A percentile compares a stretch with the other conserved stretches of the same genome.
phyloP scores from a whole-genome alignment of 768 basidiomycete genomes.

The Lepiota brunneoincarnata region DNA sequence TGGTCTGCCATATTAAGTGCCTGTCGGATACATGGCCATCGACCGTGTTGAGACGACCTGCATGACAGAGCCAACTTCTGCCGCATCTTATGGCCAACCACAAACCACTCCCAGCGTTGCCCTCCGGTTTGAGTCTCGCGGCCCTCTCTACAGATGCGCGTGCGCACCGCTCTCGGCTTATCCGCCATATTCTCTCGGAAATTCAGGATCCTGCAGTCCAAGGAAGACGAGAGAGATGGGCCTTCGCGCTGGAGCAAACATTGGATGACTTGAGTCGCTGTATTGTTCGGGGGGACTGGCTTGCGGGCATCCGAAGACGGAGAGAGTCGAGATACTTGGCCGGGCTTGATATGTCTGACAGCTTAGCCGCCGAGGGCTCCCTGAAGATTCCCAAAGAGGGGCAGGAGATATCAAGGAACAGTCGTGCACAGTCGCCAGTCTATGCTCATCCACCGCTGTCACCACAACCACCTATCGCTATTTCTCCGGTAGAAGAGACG shows the following conservation, averaged over 20 bases:
- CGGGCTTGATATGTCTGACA: constrained; percentile 17
- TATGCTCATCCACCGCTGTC: constrained; percentile 8
- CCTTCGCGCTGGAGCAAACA: constrained; percentile 40
- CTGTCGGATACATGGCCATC: neutral
- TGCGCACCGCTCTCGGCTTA: constrained; percentile 36
- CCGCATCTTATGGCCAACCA: constrained; percentile 22
- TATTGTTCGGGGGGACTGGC: constrained; percentile 43
- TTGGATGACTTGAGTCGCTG: constrained; percentile 43
- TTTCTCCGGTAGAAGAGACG: neutral
- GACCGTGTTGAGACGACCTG: neutral
- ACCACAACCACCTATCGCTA: neutral
- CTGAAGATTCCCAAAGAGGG: too few relatives aligned
- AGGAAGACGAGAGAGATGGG: constrained; percentile 39
- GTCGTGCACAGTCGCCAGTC: constrained; percentile 17
- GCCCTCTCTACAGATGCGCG: constrained; percentile 38
- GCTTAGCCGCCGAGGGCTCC: too few relatives aligned
- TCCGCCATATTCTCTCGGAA: constrained; percentile 39
- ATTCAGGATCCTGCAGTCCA: constrained; percentile 28
- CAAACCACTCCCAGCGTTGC: constrained; percentile 37
- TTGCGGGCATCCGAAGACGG: constrained; percentile 39
- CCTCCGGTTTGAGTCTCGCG: constrained; percentile 18
- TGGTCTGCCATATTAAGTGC: constrained; percentile 3
- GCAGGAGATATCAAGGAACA: too few relatives aligned
- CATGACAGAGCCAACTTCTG: neutral
- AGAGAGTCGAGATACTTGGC: constrained; percentile 21